Evolutionary conservation across 228 moss, liverwort and hornwort genomes (phyloP).

Genomic region (Sphagnum magellanicum): DNA sequence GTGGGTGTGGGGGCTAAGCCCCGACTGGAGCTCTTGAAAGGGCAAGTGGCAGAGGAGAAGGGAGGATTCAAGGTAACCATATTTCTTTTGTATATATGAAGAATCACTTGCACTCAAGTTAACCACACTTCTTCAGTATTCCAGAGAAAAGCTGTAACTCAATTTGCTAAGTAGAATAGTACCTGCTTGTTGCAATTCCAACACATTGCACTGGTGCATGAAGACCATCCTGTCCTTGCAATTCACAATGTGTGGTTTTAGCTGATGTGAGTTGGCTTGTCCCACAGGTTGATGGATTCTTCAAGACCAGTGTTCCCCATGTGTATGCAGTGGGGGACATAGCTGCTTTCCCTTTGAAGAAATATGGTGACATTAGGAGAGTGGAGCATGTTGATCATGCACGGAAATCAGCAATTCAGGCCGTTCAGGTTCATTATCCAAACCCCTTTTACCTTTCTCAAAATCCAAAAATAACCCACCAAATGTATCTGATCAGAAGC

Average conservation of each 20-base stretch:
- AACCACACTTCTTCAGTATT: too few relatives aligned
- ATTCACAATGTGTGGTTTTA: too few relatives aligned
- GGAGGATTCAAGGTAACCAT: slow-evolving; percentile 53
- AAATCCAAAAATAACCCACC: too few relatives aligned
- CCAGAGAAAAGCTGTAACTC: too few relatives aligned
- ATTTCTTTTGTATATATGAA: neutral
- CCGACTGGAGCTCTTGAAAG: slow-evolving; percentile 64
- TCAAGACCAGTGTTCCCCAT: slow-evolving; percentile 68
- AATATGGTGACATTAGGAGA: slow-evolving; percentile 58
- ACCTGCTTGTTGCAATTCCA: too few relatives aligned
- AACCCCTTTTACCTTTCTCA: too few relatives aligned
- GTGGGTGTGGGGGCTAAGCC: slow-evolving; percentile 92
- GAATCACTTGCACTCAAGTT: too few relatives aligned
- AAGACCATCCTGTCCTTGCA: too few relatives aligned
- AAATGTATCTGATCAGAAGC: too few relatives aligned
- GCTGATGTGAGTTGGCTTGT: too few relatives aligned
- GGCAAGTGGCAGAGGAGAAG: slow-evolving; percentile 66
- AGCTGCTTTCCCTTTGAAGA: slow-evolving; percentile 78
- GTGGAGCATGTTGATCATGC: slow-evolving; percentile 96
- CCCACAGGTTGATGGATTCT: slow-evolving; percentile 58
- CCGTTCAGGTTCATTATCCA: slow-evolving; percentile 53
- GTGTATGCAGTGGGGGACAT: slow-evolving; percentile 90
- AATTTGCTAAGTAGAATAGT: too few relatives aligned
- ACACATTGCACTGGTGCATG: too few relatives aligned
- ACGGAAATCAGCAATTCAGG: slow-evolving; percentile 85